Percentiles rank a stretch among this genome's conserved stretches.
phyloP scores from a whole-genome alignment of 768 basidiomycete species.

The Psilocybe subaeruginosa region DNA sequence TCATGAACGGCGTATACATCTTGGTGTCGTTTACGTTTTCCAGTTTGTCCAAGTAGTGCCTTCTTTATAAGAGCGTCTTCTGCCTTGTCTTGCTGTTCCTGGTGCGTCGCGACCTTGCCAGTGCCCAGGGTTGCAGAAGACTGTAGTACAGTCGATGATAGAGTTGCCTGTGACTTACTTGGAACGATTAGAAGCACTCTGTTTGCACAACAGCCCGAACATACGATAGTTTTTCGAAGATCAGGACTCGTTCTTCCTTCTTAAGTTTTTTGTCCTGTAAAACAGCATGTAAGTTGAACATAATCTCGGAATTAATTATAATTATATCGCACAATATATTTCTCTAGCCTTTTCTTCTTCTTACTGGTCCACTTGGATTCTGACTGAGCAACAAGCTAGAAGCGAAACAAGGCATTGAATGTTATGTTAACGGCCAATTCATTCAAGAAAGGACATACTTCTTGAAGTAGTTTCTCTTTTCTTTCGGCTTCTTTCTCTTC shows the following conservation, averaged over 20 bases:
- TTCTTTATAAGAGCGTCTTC: constrained; percentile 65
- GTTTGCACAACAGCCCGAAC: constrained; percentile 27
- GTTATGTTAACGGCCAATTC: background rate
- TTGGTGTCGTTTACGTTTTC: constrained; percentile 52
- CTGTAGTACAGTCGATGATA: constrained; percentile 63
- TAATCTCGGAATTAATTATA: no score
- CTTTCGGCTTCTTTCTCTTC: constrained; percentile 64
- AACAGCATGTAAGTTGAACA: background rate
- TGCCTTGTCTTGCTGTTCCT: constrained; percentile 56
- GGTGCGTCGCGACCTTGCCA: constrained; percentile 62
- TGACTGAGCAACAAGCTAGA: constrained; percentile 51
- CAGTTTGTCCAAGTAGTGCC: constrained; percentile 47
- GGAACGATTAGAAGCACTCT: constrained; percentile 26
- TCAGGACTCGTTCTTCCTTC: constrained; percentile 78
- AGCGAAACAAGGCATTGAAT: constrained; percentile 6
- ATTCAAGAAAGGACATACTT: constrained; percentile 44
- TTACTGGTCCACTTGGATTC: constrained; percentile 79
- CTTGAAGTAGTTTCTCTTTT: constrained; percentile 59
- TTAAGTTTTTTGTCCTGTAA: constrained; percentile 87
- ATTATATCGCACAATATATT: constrained; percentile 73
- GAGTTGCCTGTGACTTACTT: constrained; percentile 78
- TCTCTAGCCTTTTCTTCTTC: constrained; percentile 88
- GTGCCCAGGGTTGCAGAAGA: constrained; percentile 87
- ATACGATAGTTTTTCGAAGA: constrained; percentile 85
- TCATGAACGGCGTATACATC: constrained; percentile 40